Percentiles rank a stretch among this genome's conserved stretches.
Evolutionary conservation across 768 basidiomycete genomes (phyloP).

Genomic region (Pisolithus tinctorius): DNA sequence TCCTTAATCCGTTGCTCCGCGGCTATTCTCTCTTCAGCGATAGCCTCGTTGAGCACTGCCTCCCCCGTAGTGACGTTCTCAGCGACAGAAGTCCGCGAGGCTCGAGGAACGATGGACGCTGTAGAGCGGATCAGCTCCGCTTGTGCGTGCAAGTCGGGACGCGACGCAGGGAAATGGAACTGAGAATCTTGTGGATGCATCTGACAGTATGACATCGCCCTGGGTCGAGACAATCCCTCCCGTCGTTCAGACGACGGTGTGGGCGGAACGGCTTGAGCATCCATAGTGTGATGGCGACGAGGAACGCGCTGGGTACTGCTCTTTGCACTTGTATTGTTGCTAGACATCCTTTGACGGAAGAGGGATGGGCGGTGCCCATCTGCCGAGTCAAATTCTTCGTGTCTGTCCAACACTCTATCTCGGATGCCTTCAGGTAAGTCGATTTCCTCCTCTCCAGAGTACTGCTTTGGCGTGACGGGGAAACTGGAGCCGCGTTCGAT

Average conservation of each 20-base stretch:
- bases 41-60: slow-evolving; percentile 61
- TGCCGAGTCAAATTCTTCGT: slow-evolving; percentile 40
- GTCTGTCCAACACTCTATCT: slow-evolving; percentile 37
- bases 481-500: background rate
- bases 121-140: slow-evolving; percentile 30
- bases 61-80: slow-evolving; percentile 43
- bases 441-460: slow-evolving; percentile 52
- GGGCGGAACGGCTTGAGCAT: slow-evolving; percentile 1
- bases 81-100: slow-evolving; percentile 9
- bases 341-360: slow-evolving; percentile 33
- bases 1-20: slow-evolving; percentile 45
- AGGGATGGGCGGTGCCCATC: slow-evolving; percentile 35
- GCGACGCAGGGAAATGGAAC: slow-evolving; percentile 27
- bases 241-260: background rate
- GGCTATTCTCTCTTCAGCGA: slow-evolving; percentile 62
- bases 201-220: slow-evolving; percentile 4
- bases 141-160: slow-evolving; percentile 40
- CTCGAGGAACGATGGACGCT: slow-evolving; percentile 9
- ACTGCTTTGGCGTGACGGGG: background rate
- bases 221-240: slow-evolving; percentile 1
- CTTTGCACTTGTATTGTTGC: slow-evolving; percentile 9
- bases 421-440: slow-evolving; percentile 53
- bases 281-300: slow-evolving; percentile 1
- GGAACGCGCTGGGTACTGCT: background rate
- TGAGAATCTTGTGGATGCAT: background rate